Percentiles rank a stretch among this genome's conserved stretches.
These are phyloP conservation scores for Dichomitus squalens DNA, from an alignment of 1,284 basidiomycete species.

Conservation along the genomic window DNA sequence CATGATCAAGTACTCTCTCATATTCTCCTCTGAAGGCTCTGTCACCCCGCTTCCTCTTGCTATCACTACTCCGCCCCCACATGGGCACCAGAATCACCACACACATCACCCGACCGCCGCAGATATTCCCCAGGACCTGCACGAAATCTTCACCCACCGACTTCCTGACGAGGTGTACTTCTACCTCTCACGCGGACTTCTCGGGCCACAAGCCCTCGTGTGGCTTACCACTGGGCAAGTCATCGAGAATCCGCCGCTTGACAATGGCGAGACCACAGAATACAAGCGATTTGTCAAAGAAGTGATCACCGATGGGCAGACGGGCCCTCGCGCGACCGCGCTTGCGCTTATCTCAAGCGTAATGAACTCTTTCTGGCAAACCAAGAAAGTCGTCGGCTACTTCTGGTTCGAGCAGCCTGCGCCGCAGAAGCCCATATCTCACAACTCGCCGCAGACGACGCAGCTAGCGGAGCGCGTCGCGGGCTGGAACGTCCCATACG, in stretches of 20 bases:
- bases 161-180: slow-evolving; percentile 97
- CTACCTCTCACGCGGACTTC: slow-evolving; percentile 90
- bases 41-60: slow-evolving; percentile 90
- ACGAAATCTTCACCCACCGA: slow-evolving; percentile 94
- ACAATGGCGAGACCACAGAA: slow-evolving; percentile 93
- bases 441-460: slow-evolving; percentile 78
- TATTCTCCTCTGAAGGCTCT: slow-evolving; percentile 88
- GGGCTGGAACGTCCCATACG: slow-evolving; percentile 91
- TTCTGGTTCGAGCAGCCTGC: slow-evolving; percentile 78
- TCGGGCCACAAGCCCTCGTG: slow-evolving; percentile 86
- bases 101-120: slow-evolving; percentile 74
- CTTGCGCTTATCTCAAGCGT: slow-evolving; percentile 84
- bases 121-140: slow-evolving; percentile 90
- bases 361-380: slow-evolving; percentile 79
- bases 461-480: slow-evolving; percentile 87
- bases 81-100: slow-evolving; percentile 56
- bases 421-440: slow-evolving; percentile 59
- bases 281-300: slow-evolving; percentile 96
- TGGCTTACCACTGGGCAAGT: slow-evolving; percentile 89
- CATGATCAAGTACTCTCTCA: slow-evolving; percentile 92
- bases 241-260: slow-evolving; percentile 87
- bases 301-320: slow-evolving; percentile 91
- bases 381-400: slow-evolving; percentile 66
- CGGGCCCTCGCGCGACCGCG: slow-evolving; percentile 89
- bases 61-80: slow-evolving; percentile 51